A percentile compares a stretch with the other conserved stretches of the same genome.
phyloP scores from a whole-genome alignment of 1,284 basidiomycete genomes.

The Rhizopogon hawkerae region DNA sequence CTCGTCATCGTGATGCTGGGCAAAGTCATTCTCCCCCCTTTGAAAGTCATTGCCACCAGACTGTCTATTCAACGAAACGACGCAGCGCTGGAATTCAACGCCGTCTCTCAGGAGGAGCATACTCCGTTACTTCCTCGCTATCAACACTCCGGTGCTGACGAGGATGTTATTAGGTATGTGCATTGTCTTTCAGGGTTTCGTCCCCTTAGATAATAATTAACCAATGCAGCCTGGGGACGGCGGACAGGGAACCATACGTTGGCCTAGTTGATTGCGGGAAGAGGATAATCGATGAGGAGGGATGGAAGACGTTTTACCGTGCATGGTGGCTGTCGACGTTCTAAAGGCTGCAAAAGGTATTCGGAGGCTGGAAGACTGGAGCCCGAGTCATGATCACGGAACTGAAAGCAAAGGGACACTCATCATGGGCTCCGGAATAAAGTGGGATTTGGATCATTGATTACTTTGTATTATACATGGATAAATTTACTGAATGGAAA shows the following conservation, averaged over 20 bases:
- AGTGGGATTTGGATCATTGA: no score
- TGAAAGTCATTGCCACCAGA: conserved; percentile 77
- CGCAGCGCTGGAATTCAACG: conserved; percentile 60
- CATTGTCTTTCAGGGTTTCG: background rate
- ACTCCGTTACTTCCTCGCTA: conserved; percentile 20
- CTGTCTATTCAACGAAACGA: conserved; percentile 82
- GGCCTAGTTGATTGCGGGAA: conserved; percentile 73
- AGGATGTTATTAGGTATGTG: conserved; percentile 80
- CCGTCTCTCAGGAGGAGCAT: conserved; percentile 58
- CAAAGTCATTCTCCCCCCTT: conserved; percentile 62
- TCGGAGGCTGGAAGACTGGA: no score
- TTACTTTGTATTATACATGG: no score
- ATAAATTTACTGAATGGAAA: no score
- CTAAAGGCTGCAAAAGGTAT: background rate
- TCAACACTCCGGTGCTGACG: conserved; percentile 44
- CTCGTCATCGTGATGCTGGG: conserved; percentile 50
- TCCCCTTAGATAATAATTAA: conserved; percentile 3
- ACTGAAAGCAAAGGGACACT: no score
- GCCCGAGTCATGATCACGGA: no score
- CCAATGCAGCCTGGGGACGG: conserved; percentile 49
- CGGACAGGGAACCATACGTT: conserved; percentile 77
- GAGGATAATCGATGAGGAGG: conserved; percentile 77
- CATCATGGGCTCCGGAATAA: no score
- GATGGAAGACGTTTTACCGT: conserved; percentile 67
- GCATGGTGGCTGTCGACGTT: conserved; percentile 84